These are phyloP conservation scores for Debaryomycetaceae sp. DNA, from an alignment of 1,139 yeast genomes.

Conservation along the genomic window DNA sequence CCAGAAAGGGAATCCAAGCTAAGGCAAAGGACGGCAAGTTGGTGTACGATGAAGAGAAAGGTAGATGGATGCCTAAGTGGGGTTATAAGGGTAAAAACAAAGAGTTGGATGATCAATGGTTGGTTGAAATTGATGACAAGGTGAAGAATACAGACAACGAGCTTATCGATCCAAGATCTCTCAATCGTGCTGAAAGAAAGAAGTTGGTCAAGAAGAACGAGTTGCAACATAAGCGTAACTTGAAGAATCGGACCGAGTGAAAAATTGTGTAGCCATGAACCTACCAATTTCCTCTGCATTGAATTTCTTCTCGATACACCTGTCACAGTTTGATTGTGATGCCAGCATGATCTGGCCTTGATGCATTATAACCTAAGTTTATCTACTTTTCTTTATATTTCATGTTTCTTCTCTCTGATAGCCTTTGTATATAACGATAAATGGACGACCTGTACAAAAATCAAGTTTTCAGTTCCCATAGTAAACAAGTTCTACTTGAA, in stretches of 20 bases:
- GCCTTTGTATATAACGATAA: not conserved
- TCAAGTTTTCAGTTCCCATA: not conserved
- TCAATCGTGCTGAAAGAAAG: conserved; percentile 81
- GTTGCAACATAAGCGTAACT: conserved; percentile 81
- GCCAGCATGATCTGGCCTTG: not conserved
- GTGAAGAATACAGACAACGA: conserved; percentile 65
- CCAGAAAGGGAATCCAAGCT: conserved; percentile 88
- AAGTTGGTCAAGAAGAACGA: conserved; percentile 80
- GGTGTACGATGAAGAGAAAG: conserved; percentile 83
- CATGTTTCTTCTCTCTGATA: not conserved
- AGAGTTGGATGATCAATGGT: conserved; percentile 85
- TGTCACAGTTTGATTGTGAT: not conserved
- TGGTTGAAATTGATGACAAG: conserved; percentile 87
- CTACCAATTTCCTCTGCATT: not conserved
- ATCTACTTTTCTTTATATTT: not conserved
- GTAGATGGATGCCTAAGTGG: conserved; percentile 99
- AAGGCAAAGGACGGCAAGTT: conserved; percentile 88
- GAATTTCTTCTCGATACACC: not conserved
- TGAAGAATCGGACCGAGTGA: conserved; percentile 35
- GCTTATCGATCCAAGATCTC: conserved; percentile 79
- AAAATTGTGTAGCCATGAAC: not conserved
- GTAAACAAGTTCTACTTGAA: not conserved
- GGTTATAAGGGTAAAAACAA: conserved; percentile 95
- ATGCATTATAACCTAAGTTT: not conserved
- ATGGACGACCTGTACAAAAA: not conserved